Evolutionary conservation across 1,284 basidiomycete species (phyloP).

Genomic region (Malassezia cuniculi): DNA sequence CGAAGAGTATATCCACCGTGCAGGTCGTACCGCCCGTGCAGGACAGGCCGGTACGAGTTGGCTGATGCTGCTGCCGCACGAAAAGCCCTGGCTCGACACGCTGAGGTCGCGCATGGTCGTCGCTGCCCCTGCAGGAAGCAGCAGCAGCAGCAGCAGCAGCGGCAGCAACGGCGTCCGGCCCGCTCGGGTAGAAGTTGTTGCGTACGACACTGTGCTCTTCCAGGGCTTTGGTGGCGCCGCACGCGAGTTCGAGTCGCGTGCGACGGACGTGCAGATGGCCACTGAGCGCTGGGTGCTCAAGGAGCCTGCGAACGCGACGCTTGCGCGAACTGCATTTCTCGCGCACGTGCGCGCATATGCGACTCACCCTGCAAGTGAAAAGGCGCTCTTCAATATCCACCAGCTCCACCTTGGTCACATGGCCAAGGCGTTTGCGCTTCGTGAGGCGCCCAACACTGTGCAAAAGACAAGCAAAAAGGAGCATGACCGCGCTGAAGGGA

Average conservation of each 20-base stretch:
- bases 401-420: constrained; percentile 88
- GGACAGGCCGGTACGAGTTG: constrained; percentile 78
- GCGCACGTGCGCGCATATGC: constrained; percentile 94
- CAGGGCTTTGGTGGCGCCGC: constrained; percentile 64
- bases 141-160: constrained; percentile 15
- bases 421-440: constrained; percentile 86
- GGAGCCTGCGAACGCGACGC: constrained; percentile 59
- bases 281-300: constrained; percentile 87
- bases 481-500: constrained; percentile 7
- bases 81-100: constrained; percentile 77
- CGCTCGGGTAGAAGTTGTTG: constrained; percentile 10
- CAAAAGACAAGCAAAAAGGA: constrained; percentile 14
- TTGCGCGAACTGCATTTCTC: constrained; percentile 73
- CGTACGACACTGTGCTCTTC: constrained; percentile 21
- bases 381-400: constrained; percentile 86
- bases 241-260: constrained; percentile 69
- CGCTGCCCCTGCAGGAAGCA: no score
- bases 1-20: constrained; percentile 91
- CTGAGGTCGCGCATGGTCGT: constrained; percentile 61
- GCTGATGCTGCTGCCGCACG: constrained; percentile 76
- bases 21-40: constrained; percentile 89
- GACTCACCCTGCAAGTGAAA: constrained; percentile 87
- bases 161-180: not conserved
- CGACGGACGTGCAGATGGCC: constrained; percentile 86
- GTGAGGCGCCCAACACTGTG: constrained; percentile 73